These are phyloP conservation scores for Avicennia marina DNA, from an alignment of 257 asterid species.

Conservation along the genomic window DNA sequence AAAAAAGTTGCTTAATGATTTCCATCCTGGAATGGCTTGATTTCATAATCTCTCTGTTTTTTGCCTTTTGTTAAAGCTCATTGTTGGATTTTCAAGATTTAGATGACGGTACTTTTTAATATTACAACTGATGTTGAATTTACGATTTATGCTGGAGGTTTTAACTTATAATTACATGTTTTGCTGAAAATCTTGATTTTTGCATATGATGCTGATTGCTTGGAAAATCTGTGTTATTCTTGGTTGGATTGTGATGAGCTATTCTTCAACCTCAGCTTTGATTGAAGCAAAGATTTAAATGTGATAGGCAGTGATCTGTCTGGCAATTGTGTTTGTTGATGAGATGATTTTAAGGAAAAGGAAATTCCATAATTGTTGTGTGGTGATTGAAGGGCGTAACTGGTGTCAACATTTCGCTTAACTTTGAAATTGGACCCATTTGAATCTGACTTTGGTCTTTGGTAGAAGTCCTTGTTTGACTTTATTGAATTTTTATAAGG, in stretches of 20 bases:
- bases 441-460: neutral
- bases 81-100: neutral
- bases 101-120: neutral
- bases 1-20: neutral
- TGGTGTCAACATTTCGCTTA: neutral
- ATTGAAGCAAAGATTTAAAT: neutral
- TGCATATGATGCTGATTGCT: neutral
- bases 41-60: neutral
- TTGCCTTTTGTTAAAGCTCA: neutral
- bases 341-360: neutral
- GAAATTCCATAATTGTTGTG: neutral
- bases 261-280: neutral
- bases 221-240: neutral
- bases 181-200: neutral
- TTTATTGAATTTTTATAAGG: neutral
- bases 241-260: neutral
- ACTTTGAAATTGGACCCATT: neutral
- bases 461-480: neutral
- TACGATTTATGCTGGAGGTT: neutral
- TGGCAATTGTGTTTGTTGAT: neutral
- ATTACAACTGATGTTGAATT: neutral
- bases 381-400: neutral
- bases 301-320: neutral
- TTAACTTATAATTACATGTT: neutral
- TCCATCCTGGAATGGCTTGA: neutral